Conservation (phyloP, 148 eudicot species). For the Arctostaphylos glauca region DNA sequence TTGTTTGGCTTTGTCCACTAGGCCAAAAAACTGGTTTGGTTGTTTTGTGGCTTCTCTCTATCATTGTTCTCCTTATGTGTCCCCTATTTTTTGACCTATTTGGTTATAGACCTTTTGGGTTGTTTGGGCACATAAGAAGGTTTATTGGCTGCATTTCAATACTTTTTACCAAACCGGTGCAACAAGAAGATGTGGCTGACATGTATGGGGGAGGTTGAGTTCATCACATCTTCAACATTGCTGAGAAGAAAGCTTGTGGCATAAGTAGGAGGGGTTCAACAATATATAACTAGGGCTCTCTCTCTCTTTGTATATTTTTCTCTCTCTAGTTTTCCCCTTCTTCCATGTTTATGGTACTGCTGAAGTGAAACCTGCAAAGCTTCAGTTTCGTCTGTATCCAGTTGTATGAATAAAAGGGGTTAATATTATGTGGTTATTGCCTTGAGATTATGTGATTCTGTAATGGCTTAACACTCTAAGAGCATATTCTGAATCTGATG, state of each 20-base stretch:
- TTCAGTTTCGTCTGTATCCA: neutral
- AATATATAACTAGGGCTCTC: neutral
- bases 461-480: neutral
- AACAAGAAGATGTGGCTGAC: constrained; percentile 5
- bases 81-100: constrained; percentile 17
- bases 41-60: neutral
- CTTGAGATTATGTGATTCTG: neutral
- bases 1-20: neutral
- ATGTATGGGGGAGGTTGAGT: neutral
- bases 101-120: constrained; percentile 15
- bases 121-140: constrained; percentile 17
- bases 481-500: neutral
- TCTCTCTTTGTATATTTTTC: neutral
- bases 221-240: constrained; percentile 5
- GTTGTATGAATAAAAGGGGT: neutral
- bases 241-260: neutral
- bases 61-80: neutral
- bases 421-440: neutral
- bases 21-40: neutral
- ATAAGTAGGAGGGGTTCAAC: neutral
- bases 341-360: neutral
- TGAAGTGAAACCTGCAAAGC: neutral
- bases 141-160: constrained; percentile 9
- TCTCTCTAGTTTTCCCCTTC: constrained; percentile 1
- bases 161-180: neutral